Base-by-base conservation (phyloP, 164 flowering plant species). In the Paratinospora sagittata region DNA sequence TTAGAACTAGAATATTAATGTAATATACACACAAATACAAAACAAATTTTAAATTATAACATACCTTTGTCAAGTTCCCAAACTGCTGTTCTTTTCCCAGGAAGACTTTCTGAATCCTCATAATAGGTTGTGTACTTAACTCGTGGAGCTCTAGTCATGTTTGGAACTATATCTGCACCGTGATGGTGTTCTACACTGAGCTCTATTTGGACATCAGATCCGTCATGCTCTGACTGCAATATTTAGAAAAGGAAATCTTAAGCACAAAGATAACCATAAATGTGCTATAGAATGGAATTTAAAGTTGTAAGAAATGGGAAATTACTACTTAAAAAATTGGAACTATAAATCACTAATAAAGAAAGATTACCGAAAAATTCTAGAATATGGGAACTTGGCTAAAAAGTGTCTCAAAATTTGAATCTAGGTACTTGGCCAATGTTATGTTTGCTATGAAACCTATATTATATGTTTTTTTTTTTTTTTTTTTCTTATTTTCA, bases 41-140 rank as follows among this genome's bases (percentile, higher is more conserved):
- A 52, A 52, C 43, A 52, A 52, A 52, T 52, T 19, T 52, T 52
- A 0, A 52, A 5, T 52, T 0, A n/a, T 27, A 30, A 7, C 60
- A 19, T 69, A 91, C 97, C 90, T 86, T 90, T 90, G 72, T 92
- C 97, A 79, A 92, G 78, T 81, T 92, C 97, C 97, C 99, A 95
- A 69, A 95, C 93, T 26, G 99, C 98, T 52, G 98, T 92, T 76
- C 87, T 87, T 82, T 78, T 88, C 81, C 94, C 97, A 10, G 94
- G 94, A 75, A 84, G 79, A 80, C 93, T 95, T 79, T 89, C 93
- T 84, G 97, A 85, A 83, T 95, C 99, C 86, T 95, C 99, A 80
- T 87, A 95, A 70, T 84, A 95, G 13, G 99, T 91, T 73, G 92
- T 88, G 79, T 92, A 95, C 82, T 92, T 92, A 45, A 87, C 88